Evolutionary conservation across 495 filamentous ascomycete species (phyloP).

Genomic region (Lindgomyces ingoldianus): DNA sequence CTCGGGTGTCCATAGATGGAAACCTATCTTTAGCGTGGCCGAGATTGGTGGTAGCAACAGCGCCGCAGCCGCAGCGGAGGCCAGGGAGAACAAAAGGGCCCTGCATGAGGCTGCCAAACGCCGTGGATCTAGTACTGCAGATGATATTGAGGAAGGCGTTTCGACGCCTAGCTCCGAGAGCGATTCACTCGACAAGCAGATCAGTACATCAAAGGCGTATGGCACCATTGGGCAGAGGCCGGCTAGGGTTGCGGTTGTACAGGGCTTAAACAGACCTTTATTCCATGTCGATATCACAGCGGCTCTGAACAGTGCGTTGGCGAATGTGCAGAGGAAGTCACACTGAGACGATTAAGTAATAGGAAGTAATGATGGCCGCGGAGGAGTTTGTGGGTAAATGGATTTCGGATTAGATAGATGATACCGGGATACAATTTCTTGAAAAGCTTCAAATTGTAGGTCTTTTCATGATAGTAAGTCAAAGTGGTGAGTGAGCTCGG

Average conservation of each 20-base stretch:
- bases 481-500: background rate
- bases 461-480: too few relatives aligned
- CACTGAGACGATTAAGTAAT: slow-evolving; percentile 14
- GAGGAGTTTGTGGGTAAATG: background rate
- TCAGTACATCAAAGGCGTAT: slow-evolving; percentile 51
- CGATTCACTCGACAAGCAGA: slow-evolving; percentile 49
- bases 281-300: slow-evolving; percentile 96
- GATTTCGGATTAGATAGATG: background rate
- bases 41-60: slow-evolving; percentile 75
- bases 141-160: slow-evolving; percentile 40
- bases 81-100: slow-evolving; percentile 41
- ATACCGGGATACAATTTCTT: too few relatives aligned
- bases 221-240: slow-evolving; percentile 28
- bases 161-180: slow-evolving; percentile 37
- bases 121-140: slow-evolving; percentile 22
- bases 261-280: slow-evolving; percentile 82
- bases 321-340: slow-evolving; percentile 62
- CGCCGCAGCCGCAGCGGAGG: slow-evolving; percentile 63
- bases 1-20: slow-evolving; percentile 68
- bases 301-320: slow-evolving; percentile 84
- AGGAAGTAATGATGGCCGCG: background rate
- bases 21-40: slow-evolving; percentile 93
- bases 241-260: slow-evolving; percentile 65
- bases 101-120: slow-evolving; percentile 13
- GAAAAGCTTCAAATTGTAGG: too few relatives aligned